Evolutionary conservation across 768 basidiomycete species (phyloP).

Genomic region (Leccinum uliginosum): DNA sequence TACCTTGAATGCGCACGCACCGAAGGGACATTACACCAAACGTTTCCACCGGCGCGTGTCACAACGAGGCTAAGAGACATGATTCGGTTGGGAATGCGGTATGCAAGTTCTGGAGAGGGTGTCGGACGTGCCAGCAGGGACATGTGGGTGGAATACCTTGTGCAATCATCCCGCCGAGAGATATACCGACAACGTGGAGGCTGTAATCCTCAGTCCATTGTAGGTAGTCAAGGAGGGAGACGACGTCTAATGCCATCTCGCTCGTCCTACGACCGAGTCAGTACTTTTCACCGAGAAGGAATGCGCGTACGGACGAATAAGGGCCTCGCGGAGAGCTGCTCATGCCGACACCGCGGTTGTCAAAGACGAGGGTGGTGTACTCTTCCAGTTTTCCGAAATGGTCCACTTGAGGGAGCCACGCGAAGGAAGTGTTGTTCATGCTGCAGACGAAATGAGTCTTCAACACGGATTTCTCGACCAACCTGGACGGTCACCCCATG

Average conservation of each 20-base stretch:
- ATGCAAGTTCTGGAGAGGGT: constrained; percentile 54
- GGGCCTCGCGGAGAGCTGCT: constrained; percentile 68
- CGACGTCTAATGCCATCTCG: constrained; percentile 73
- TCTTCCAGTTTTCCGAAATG: constrained; percentile 53
- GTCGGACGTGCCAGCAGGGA: background rate
- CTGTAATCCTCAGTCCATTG: constrained; percentile 63
- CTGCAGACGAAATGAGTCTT: constrained; percentile 29
- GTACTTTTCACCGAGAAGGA: background rate
- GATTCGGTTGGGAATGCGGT: constrained; percentile 61
- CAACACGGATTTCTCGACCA: background rate
- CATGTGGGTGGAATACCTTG: constrained; percentile 45
- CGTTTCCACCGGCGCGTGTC: constrained; percentile 61
- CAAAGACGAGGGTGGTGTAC: constrained; percentile 69
- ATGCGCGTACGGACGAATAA: constrained; percentile 53
- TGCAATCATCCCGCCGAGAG: constrained; percentile 82
- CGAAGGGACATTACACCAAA: constrained; percentile 60
- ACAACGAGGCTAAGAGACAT: constrained; percentile 62
- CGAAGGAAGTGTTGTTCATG: constrained; percentile 58
- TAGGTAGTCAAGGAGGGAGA: constrained; percentile 63
- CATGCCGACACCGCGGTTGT: constrained; percentile 82
- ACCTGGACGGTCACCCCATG: constrained; percentile 52
- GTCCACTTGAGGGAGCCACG: constrained; percentile 61
- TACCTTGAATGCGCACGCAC: constrained; percentile 35
- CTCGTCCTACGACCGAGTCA: constrained; percentile 45
- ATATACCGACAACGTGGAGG: constrained; percentile 69